These are phyloP conservation scores for Calendula officinalis DNA, from an alignment of 129 eudicot genomes.

Conservation along the genomic window DNA sequence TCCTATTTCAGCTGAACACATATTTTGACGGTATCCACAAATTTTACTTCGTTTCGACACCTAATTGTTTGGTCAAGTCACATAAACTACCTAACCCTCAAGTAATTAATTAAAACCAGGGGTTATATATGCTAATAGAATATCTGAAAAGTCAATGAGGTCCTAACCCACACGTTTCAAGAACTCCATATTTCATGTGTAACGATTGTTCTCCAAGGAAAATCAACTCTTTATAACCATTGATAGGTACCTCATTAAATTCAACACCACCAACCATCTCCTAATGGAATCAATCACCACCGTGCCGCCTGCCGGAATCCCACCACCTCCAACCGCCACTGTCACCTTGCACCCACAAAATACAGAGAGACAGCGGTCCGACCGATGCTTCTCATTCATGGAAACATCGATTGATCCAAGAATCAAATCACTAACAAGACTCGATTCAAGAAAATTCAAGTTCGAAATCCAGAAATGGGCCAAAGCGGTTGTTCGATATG, in stretches of 20 bases:
- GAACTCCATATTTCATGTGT: slow-evolving; percentile 7
- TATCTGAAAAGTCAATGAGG: slow-evolving; percentile 34
- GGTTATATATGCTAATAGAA: slow-evolving; percentile 12
- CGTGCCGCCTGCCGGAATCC: background rate
- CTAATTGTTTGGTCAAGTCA: background rate
- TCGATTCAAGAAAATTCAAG: slow-evolving; percentile 71
- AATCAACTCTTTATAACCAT: slow-evolving; percentile 36
- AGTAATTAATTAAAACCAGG: background rate
- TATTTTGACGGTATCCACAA: too few species aligned
- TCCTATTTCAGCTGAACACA: too few species aligned
- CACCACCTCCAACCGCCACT: background rate
- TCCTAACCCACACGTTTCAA: slow-evolving; percentile 36
- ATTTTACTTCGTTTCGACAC: background rate
- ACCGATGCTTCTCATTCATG: slow-evolving; percentile 55
- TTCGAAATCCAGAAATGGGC: slow-evolving; percentile 69
- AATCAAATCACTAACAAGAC: slow-evolving; percentile 45
- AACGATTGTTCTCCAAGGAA: slow-evolving; percentile 25
- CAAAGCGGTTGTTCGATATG: slow-evolving; percentile 61
- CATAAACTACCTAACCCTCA: background rate
- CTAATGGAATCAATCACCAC: slow-evolving; percentile 40
- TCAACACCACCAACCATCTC: slow-evolving; percentile 1
- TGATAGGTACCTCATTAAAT: background rate
- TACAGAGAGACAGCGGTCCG: slow-evolving; percentile 37
- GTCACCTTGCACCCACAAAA: slow-evolving; percentile 3
- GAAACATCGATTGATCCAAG: slow-evolving; percentile 56